Evolutionary conservation across 108 stramenopile genomes (phyloP).

Genomic region (Cyclotella baltica): DNA sequence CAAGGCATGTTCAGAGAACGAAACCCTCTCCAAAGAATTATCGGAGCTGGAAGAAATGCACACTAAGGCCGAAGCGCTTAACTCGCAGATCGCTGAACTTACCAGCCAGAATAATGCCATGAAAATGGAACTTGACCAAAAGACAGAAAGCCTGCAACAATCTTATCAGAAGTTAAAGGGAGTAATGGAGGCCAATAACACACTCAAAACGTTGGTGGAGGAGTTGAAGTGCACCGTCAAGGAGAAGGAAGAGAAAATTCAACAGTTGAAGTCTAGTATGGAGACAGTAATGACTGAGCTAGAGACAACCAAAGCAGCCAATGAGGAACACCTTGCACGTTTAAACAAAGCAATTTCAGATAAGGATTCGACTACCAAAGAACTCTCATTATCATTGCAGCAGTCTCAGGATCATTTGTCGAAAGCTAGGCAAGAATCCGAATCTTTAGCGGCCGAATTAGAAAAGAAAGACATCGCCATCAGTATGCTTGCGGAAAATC

Average conservation of each 20-base stretch:
- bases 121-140: conserved; percentile 2
- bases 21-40: too few species aligned
- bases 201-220: neutral
- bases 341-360: conserved; percentile 1
- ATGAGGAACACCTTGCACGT: neutral
- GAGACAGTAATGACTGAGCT: too few species aligned
- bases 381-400: neutral
- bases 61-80: neutral
- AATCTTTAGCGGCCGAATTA: neutral
- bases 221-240: conserved; percentile 6
- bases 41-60: too few species aligned
- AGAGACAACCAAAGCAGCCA: neutral
- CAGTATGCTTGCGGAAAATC: neutral
- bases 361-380: neutral
- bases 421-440: neutral
- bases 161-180: neutral
- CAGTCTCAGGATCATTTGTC: conserved; percentile 8
- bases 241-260: neutral
- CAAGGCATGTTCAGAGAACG: too few species aligned
- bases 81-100: neutral
- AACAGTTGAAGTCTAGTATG: neutral
- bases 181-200: neutral
- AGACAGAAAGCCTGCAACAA: neutral
- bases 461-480: neutral
- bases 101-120: neutral